Conservation (phyloP, 805 yeast genomes). For the Candida bentonensis region DNA sequence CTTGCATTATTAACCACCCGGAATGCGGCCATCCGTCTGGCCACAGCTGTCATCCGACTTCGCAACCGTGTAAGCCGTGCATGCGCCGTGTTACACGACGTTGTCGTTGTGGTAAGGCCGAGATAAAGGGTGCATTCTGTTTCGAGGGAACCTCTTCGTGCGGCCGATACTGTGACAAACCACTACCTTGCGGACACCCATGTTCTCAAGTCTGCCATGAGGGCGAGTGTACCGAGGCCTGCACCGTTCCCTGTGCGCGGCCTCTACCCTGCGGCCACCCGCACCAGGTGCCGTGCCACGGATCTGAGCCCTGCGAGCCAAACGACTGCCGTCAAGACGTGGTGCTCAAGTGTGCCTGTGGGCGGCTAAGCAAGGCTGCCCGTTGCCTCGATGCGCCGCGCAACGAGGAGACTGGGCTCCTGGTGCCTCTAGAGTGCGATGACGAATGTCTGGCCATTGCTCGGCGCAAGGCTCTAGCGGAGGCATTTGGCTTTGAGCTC, state of each 20-base stretch:
- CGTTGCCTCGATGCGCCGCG: conserved; percentile 26
- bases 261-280: conserved; percentile 52
- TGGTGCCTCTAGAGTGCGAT: conserved; percentile 40
- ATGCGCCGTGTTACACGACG: conserved; percentile 40
- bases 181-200: conserved; percentile 35
- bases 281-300: conserved; percentile 53
- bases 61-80: conserved; percentile 60
- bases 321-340: conserved; percentile 27
- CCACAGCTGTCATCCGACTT: conserved; percentile 66
- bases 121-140: conserved; percentile 52
- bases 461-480: conserved; percentile 47
- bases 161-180: conserved; percentile 44
- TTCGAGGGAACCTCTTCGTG: conserved; percentile 59
- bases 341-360: conserved; percentile 47
- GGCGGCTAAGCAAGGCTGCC: conserved; percentile 43
- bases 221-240: conserved; percentile 43
- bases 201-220: conserved; percentile 46
- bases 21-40: conserved; percentile 61
- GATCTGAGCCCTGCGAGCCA: conserved; percentile 37
- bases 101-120: conserved; percentile 49
- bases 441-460: conserved; percentile 49
- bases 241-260: conserved; percentile 45
- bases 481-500: conserved; percentile 40
- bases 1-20: conserved; percentile 38
- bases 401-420: conserved; percentile 21